Base-by-base conservation (phyloP, 2,329 filamentous ascomycete species). In the Septoria petroselini region DNA sequence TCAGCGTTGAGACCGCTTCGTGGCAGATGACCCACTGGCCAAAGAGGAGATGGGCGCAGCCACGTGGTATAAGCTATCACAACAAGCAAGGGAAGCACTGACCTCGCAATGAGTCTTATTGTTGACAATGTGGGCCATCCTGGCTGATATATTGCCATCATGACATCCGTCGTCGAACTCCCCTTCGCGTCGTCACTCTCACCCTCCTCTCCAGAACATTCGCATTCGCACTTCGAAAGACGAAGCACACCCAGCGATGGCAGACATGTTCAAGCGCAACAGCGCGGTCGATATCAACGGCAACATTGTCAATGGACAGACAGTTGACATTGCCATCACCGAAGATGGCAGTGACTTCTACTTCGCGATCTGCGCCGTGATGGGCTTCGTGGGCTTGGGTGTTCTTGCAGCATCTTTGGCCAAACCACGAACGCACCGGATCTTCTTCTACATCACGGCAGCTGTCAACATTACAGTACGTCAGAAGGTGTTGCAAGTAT, bases 301-400 rank as follows among this genome's bases (percentile, higher is more conserved):
- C 53, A 70, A 72, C 51, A 73, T 71, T 7, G 71, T 73, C 46
- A 75, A 74, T 53, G 76, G 75, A 51, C 53, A 47, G n/a, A 65
- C 58, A 1, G 75, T 75, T n/a, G 73, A 83, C 62, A 77, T 84
- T 33, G 70, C 71, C 56, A 82, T 85, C 59, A 83, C 80, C 3
- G 70, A 66, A 11, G 77, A 68, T 61, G 82, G 80, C n/a, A 83
- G 79, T 1, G 73, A 83, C 63, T 81, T 79, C 71, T 83, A 83
- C 61, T 85, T 78, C 67, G 70, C 82, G 7, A 75, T 84, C 14
- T 79, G 73, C 51, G 76, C 80, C 1, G 65, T 82, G 27, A 84
- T 85, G 80, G 57, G 58, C 38, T 78, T 83, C 59, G 67, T 82
- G 21, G 77, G 65, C 2, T 65, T 79, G n/a, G 73, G 74, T 1